Percentiles rank a stretch among this genome's conserved stretches.
Evolutionary conservation across 257 asterid species (phyloP).

Genomic region (Anisodus acutangulus): DNA sequence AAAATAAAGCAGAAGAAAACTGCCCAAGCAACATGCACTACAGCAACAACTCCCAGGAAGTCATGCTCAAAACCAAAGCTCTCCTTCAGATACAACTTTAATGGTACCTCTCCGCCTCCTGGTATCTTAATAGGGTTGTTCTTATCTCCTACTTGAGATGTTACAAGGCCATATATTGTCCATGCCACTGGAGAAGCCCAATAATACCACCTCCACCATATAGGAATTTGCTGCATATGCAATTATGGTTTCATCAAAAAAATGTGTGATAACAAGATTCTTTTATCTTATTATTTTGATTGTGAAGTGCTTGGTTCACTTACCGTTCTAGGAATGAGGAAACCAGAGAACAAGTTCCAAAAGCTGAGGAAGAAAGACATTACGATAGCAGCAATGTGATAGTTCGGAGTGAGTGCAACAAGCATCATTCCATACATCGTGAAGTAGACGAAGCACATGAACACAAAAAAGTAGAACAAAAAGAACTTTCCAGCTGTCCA

Average conservation of each 20-base stretch:
- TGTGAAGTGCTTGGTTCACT: slow-evolving; percentile 33
- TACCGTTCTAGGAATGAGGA: slow-evolving; percentile 76
- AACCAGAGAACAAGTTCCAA: slow-evolving; percentile 87
- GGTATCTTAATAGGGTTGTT: slow-evolving; percentile 46
- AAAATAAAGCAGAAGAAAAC: slow-evolving; percentile 65
- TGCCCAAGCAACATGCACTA: slow-evolving; percentile 71
- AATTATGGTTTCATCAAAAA: not conserved
- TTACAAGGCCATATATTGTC: slow-evolving; percentile 80
- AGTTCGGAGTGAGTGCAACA: slow-evolving; percentile 79
- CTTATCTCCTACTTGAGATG: slow-evolving; percentile 73
- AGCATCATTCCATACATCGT: slow-evolving; percentile 85
- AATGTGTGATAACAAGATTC: not conserved
- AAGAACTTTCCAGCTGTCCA: slow-evolving; percentile 63
- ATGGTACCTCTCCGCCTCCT: slow-evolving; percentile 41
- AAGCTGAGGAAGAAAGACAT: slow-evolving; percentile 93
- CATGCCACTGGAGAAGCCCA: slow-evolving; percentile 88
- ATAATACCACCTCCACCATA: slow-evolving; percentile 96
- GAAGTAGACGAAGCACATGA: slow-evolving; percentile 81
- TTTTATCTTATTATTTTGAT: not conserved
- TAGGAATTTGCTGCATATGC: slow-evolving; percentile 62
- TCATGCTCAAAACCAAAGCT: slow-evolving; percentile 60
- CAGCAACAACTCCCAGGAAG: slow-evolving; percentile 74
- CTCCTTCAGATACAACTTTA: slow-evolving; percentile 52
- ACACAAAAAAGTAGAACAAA: slow-evolving; percentile 74
- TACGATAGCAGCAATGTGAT: slow-evolving; percentile 74